Evolutionary conservation across 2,329 filamentous ascomycete genomes (phyloP), one percentile per base, ranked within the genome.

Genomic region (Phialophora chinensis): DNA sequence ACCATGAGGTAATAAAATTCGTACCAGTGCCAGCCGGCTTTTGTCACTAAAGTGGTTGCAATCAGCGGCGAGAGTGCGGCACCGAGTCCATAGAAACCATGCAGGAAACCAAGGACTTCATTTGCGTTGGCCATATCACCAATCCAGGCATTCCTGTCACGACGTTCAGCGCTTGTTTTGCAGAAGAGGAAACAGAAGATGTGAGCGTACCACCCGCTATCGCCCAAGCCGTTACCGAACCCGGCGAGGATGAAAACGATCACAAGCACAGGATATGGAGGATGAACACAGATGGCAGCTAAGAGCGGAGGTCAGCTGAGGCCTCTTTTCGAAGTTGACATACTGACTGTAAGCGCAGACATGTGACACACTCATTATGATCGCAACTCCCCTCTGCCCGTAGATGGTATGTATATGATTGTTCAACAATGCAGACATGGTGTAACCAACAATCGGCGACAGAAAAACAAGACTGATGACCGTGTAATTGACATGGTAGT

Each of bases 51-150:
- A 12, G 85, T 84, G 0, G 91, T 92, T 1, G 90, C 90, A 64
- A 92, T 83, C 1, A 92, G 77, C 0, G 91, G 90, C 1, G 84
- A 81, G 88, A 76, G 92, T 89, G 42, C 93, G 77, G 67, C 92
- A 82, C 2, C 91, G 89, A 1, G 91, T 82, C 1, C 92, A 79
- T 75, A 93, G 87, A 75, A 93, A 92, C 8, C 90, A 85, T 68
- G 87, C 85, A 25, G 86, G 83, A 88, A 94, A 90, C 72, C 88
- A 89, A 33, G 91, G 10, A 93, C 80, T 74, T 92, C 88, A 75
- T 93, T 93, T 10, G 89, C 85, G 66, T 87, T 85, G 11, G 86
- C 82, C 86, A 93, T 90, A 72, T 88, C 90, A n/a, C 90, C 91
- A 29, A 87, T 83, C 83, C 85, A 87, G 0, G 85, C 84, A 73